Base-by-base conservation (phyloP, 2,329 filamentous ascomycete genomes). In the Alternaria triticimaculans region DNA sequence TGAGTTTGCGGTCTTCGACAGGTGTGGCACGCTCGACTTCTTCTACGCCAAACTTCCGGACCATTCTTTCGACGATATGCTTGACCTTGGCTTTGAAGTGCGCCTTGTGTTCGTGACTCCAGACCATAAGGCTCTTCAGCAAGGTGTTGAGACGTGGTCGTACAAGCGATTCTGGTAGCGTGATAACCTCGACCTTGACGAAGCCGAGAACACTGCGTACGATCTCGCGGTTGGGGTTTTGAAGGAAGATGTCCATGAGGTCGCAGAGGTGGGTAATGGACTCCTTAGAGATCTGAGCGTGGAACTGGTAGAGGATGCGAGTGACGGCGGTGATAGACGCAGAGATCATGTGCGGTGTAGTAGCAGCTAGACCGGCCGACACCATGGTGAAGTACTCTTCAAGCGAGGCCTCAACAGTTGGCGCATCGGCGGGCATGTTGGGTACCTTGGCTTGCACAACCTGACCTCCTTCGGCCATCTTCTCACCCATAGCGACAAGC, bases 321-420 rank as follows among this genome's bases (percentile, higher is more conserved):
- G 94, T 96, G 41, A 99, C 87, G 14, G 96, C 95, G 0, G 94
- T 98, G 77, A 99, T 94, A n/a, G 93, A 94, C 0, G 96, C 96
- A 7, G 93, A 97, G 66, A 98, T 94, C 94, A 98, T 97, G 83
- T 98, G 95, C 30, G 96, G 94, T 11, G 94, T 95, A 72, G 90
- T 92, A 60, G 94, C 95, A 2, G 95, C 96, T 57, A 99, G 87
- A 82, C 96, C 96, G 53, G 96, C 96, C 70, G 93, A 97, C 28
- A 98, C 92, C 96, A 99, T 99, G 59, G 95, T 97, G 83, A 98
- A 93, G 82, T 94, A 98, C 80, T 98, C 96, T 75, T 98, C 95
- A 41, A 99, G 87, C 45, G 87, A 94, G 20, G 96, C 95, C 3
- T 88, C 85, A 5, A 91, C 94, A 30, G 90, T 84, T 3, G 92